Percentiles rank a stretch among this genome's conserved stretches.
Evolutionary conservation across 2,329 filamentous ascomycete genomes (phyloP).

Genomic region (Dendryphion nanum): DNA sequence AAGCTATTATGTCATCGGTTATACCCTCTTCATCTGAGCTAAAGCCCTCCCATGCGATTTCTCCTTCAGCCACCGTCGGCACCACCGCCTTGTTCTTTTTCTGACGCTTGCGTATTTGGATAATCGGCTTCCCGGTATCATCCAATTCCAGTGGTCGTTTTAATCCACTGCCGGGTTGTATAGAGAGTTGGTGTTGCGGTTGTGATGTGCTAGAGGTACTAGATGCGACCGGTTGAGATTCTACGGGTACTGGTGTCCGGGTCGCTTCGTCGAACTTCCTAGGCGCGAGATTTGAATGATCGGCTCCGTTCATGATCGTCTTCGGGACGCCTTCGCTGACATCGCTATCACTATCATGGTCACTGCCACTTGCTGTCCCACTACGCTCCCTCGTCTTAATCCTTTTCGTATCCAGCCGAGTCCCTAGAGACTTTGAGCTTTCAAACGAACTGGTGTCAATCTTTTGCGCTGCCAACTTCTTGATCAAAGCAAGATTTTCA

Average conservation of each 20-base stretch:
- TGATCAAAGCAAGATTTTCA: conserved; percentile 79
- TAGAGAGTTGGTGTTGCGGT: too few species aligned
- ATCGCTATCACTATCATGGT: conserved; percentile 43
- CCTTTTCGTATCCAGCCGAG: conserved; percentile 64
- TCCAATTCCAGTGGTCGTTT: conserved; percentile 84
- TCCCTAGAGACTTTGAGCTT: conserved; percentile 75
- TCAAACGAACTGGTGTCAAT: conserved; percentile 79
- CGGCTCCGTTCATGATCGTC: not conserved
- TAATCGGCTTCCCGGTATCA: conserved; percentile 73
- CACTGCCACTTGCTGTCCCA: conserved; percentile 57
- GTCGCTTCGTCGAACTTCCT: not conserved
- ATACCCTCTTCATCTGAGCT: conserved; percentile 43
- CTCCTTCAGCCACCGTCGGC: conserved; percentile 37
- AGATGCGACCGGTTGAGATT: not conserved
- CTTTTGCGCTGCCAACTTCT: conserved; percentile 74
- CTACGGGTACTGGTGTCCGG: not conserved
- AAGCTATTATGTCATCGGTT: conserved; percentile 20
- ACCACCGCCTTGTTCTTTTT: conserved; percentile 47
- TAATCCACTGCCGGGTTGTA: conserved; percentile 62
- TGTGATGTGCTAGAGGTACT: too few species aligned
- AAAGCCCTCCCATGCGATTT: conserved; percentile 63
- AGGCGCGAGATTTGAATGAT: not conserved
- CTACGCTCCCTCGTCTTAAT: conserved; percentile 64
- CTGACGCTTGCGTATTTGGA: conserved; percentile 76
- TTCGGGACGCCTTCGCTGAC: conserved; percentile 17